phyloP scores from a whole-genome alignment of 768 basidiomycete species.

The Favolaschia claudopus region DNA sequence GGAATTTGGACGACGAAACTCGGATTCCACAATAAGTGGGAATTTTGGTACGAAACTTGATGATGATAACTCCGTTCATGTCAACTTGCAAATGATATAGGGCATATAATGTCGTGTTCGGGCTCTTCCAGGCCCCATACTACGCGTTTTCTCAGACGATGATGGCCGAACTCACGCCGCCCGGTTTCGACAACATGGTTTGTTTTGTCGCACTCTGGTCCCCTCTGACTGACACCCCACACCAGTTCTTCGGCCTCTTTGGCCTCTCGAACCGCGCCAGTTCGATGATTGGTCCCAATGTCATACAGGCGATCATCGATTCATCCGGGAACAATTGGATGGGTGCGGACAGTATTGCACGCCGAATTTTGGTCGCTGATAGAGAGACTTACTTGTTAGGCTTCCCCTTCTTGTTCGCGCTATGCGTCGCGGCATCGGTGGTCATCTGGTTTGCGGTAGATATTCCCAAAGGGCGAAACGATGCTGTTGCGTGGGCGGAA shows the following conservation, averaged over 20 bases:
- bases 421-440: conserved; percentile 70
- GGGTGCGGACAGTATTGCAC: conserved; percentile 34
- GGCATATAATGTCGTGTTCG: conserved; percentile 83
- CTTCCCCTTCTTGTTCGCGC: conserved; percentile 83
- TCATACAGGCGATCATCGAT: conserved; percentile 85
- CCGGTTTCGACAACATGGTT: conserved; percentile 83
- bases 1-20: conserved; percentile 82
- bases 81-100: conserved; percentile 47
- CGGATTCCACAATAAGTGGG: conserved; percentile 86
- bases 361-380: neutral
- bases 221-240: neutral
- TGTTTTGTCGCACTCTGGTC: neutral
- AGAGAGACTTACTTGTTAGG: conserved; percentile 35
- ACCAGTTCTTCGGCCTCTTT: conserved; percentile 86
- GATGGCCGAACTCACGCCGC: conserved; percentile 90
- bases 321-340: conserved; percentile 77
- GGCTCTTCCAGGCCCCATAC: conserved; percentile 87
- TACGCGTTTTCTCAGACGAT: conserved; percentile 87
- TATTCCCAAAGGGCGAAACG: conserved; percentile 64
- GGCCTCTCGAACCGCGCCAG: conserved; percentile 85
- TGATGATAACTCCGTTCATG: neutral
- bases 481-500: conserved; percentile 68
- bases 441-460: conserved; percentile 83
- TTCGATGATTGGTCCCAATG: conserved; percentile 88
- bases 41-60: conserved; percentile 70